Evolutionary conservation across 306 rosid species (phyloP).

Genomic region (Phaseolus lunatus): DNA sequence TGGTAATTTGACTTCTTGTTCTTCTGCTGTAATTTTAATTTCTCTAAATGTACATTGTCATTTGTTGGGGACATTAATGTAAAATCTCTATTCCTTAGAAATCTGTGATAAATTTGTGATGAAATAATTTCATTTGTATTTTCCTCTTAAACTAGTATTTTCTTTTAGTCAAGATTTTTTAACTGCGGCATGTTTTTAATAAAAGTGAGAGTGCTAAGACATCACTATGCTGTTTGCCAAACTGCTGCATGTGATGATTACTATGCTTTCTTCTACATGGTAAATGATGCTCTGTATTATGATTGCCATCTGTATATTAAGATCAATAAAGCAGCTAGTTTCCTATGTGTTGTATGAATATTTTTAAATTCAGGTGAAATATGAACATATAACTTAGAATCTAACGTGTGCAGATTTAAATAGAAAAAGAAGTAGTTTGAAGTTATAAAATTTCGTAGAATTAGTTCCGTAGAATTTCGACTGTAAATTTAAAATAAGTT

Average conservation of each 20-base stretch:
- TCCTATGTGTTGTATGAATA: not conserved
- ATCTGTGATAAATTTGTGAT: not conserved
- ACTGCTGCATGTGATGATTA: constrained; percentile 7
- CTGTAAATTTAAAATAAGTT: not conserved
- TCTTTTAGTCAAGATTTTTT: constrained; percentile 21
- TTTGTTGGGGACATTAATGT: constrained; percentile 8
- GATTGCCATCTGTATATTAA: not conserved
- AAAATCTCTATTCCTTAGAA: constrained; percentile 1
- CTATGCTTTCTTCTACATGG: constrained; percentile 8
- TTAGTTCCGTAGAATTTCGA: not conserved
- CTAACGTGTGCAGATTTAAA: not conserved
- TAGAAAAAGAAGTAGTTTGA: not conserved
- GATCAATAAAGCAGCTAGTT: not conserved
- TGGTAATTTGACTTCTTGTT: not conserved
- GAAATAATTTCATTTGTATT: constrained; percentile 10
- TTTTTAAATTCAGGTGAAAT: constrained; percentile 19
- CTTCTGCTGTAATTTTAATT: constrained; percentile 24
- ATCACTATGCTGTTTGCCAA: too few species aligned
- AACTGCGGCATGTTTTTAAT: not conserved
- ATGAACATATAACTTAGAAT: not conserved
- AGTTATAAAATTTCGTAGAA: not conserved
- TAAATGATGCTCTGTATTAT: not conserved
- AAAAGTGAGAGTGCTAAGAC: too few species aligned
- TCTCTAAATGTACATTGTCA: not conserved
- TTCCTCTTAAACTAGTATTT: constrained; percentile 4